phyloP scores from a whole-genome alignment of 202 grass and related monocot genomes.

The Schoenoplectus tabernaemontani region DNA sequence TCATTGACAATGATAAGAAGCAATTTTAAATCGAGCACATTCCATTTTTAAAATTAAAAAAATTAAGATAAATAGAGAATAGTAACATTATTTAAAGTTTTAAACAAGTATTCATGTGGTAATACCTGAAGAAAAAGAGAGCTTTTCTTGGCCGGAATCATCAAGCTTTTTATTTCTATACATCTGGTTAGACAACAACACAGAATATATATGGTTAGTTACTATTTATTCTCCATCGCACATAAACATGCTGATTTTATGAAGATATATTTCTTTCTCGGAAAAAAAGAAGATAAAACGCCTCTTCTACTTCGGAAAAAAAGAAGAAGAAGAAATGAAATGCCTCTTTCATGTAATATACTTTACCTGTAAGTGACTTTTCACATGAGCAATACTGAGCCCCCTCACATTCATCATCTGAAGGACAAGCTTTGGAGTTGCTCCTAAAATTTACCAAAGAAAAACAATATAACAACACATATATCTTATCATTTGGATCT shows the following conservation, averaged over 20 bases:
- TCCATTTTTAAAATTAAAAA: not conserved
- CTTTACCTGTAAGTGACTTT: conserved; percentile 92
- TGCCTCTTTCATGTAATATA: conserved; percentile 14
- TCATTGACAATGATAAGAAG: not conserved
- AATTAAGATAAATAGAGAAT: not conserved
- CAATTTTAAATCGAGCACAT: not conserved
- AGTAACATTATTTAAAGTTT: too few relatives aligned
- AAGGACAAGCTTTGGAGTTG: conserved; percentile 89
- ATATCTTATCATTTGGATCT: not conserved
- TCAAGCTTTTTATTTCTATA: conserved; percentile 90
- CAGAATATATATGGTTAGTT: not conserved
- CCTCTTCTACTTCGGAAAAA: too few relatives aligned
- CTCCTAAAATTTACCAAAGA: conserved; percentile 35
- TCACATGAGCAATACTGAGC: conserved; percentile 91
- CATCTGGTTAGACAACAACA: conserved; percentile 58
- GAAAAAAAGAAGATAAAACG: too few relatives aligned
- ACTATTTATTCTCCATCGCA: conserved; percentile 1
- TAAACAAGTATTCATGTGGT: not conserved
- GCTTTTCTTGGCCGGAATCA: conserved; percentile 43
- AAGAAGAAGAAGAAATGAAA: too few relatives aligned
- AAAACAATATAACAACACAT: not conserved
- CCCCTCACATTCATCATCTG: conserved; percentile 96
- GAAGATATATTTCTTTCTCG: not conserved
- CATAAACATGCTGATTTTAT: not conserved
- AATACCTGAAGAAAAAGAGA: not conserved